These are phyloP conservation scores for Fusarium clavum DNA, from an alignment of 2,329 filamentous ascomycete species.

Conservation along the genomic window DNA sequence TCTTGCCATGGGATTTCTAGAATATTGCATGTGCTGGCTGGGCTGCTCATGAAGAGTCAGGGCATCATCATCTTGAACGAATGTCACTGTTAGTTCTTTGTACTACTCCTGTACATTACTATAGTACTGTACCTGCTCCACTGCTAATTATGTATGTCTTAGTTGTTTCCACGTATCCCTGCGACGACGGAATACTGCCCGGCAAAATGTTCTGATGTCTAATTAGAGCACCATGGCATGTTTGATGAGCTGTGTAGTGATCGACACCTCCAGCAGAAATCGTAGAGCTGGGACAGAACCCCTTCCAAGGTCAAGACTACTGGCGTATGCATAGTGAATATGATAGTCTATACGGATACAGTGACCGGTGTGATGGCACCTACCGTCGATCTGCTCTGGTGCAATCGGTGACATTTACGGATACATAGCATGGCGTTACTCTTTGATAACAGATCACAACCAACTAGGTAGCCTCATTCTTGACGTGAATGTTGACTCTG, in stretches of 20 bases:
- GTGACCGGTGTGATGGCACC: not conserved
- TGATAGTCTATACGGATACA: not conserved
- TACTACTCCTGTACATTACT: not conserved
- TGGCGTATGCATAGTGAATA: not conserved
- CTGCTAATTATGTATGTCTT: conserved; percentile 5
- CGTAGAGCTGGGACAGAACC: not conserved
- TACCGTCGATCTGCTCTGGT: not conserved
- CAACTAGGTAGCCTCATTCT: not conserved
- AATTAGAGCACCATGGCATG: conserved; percentile 14
- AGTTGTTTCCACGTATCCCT: not conserved
- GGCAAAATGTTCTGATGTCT: conserved; percentile 8
- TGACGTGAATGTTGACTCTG: not conserved
- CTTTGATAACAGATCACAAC: not conserved
- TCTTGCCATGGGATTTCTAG: conserved; percentile 31
- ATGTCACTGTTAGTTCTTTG: not conserved
- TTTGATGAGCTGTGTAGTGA: conserved; percentile 28
- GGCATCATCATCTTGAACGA: not conserved
- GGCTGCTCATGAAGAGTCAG: conserved; percentile 20
- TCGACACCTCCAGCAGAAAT: conserved; percentile 16
- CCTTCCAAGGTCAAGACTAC: not conserved
- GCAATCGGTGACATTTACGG: not conserved
- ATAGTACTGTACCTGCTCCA: not conserved
- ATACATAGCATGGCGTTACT: not conserved
- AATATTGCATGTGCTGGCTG: conserved; percentile 19
- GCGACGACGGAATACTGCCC: conserved; percentile 3